A percentile compares a stretch with the other conserved stretches of the same genome.
These are phyloP conservation scores for Diplodia intermedia DNA, from an alignment of 2,329 filamentous ascomycete genomes.

Conservation along the genomic window DNA sequence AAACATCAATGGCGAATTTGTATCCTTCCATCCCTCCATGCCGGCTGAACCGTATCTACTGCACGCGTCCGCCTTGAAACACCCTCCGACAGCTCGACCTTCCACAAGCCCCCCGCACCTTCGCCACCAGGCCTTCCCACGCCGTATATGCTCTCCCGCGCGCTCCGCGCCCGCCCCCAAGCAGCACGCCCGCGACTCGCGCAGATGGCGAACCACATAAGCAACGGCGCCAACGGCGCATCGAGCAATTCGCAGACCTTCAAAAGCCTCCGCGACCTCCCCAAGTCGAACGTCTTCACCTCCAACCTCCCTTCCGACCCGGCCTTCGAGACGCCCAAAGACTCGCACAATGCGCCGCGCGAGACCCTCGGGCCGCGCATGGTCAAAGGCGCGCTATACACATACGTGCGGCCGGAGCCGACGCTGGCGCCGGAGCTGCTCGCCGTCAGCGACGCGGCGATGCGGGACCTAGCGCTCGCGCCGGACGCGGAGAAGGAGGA, in stretches of 20 bases:
- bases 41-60: neutral
- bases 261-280: constrained; percentile 58
- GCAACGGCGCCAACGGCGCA: constrained; percentile 35
- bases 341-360: constrained; percentile 81
- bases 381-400: constrained; percentile 85
- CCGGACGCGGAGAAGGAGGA: constrained; percentile 71
- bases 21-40: neutral
- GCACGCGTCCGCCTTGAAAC: constrained; percentile 1
- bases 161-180: constrained; percentile 31
- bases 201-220: constrained; percentile 55
- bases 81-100: neutral
- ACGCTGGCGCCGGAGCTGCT: constrained; percentile 78
- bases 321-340: constrained; percentile 77
- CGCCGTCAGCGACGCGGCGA: constrained; percentile 77
- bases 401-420: constrained; percentile 83
- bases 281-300: constrained; percentile 71
- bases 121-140: neutral
- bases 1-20: constrained; percentile 16
- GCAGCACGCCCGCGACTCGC: constrained; percentile 44
- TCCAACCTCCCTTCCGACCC: constrained; percentile 75
- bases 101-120: neutral
- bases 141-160: constrained; percentile 36
- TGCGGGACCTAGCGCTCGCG: constrained; percentile 80
- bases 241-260: constrained; percentile 34
- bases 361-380: constrained; percentile 78